phyloP scores from a whole-genome alignment of 352 stramenopile genomes.

The Phytophthora cryptogea region DNA sequence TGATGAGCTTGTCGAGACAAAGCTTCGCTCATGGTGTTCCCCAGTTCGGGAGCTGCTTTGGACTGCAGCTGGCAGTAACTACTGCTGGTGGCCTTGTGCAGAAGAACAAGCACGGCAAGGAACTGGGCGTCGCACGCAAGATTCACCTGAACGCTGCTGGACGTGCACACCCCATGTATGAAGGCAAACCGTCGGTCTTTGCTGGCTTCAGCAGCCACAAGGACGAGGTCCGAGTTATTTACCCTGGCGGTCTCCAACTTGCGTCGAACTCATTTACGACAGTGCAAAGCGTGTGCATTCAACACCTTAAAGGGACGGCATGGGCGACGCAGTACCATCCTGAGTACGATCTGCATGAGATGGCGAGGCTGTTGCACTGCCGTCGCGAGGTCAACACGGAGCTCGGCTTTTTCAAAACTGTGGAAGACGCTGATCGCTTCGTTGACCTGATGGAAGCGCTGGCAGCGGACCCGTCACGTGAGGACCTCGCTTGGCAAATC shows the following conservation, averaged over 20 bases:
- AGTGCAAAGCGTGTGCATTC: conserved; percentile 61
- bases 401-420: conserved; percentile 65
- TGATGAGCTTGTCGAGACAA: conserved; percentile 44
- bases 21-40: conserved; percentile 59
- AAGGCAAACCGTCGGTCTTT: conserved; percentile 72
- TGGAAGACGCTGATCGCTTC: conserved; percentile 51
- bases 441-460: conserved; percentile 64
- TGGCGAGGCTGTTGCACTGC: conserved; percentile 71
- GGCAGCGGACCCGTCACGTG: conserved; percentile 49
- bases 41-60: conserved; percentile 83
- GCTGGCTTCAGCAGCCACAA: conserved; percentile 80
- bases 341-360: conserved; percentile 80
- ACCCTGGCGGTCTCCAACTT: conserved; percentile 51
- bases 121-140: conserved; percentile 71
- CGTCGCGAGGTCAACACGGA: conserved; percentile 64
- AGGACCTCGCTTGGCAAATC: conserved; percentile 66
- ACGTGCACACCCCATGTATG: conserved; percentile 73
- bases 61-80: conserved; percentile 62
- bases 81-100: conserved; percentile 54
- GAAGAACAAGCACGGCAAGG: conserved; percentile 72
- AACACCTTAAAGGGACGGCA: conserved; percentile 72
- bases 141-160: conserved; percentile 60
- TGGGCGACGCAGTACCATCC: conserved; percentile 82
- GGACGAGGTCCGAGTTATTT: conserved; percentile 71
- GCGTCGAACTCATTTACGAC: conserved; percentile 60